Evolutionary conservation across 208 protist species (phyloP), one percentile per base, ranked within the genome.

Genomic region (Trypanosoma platydactyli): DNA sequence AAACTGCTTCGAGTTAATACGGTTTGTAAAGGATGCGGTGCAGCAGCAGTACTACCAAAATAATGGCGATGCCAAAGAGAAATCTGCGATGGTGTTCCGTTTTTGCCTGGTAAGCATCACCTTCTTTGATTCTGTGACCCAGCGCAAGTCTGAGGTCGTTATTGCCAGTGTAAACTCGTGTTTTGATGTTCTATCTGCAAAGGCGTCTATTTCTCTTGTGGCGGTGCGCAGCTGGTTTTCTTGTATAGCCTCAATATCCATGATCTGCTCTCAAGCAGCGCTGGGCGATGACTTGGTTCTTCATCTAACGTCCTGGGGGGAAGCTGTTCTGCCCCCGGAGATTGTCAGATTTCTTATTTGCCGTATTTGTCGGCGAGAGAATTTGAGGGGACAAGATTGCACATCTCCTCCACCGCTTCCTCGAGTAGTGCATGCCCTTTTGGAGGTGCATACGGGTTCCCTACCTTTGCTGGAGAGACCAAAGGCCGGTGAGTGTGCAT

Each of bases 21-120:
- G 48, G 22, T 69, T 69, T 60, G 45, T 69, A 33, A 57, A 3
- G 5, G 33, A 38, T 38, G 33, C 33, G 9, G 5, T 38, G 9
- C 5, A 38, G 33, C 33, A 11, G 33, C 33, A 38, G 33, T 3
- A 38, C 33, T 38, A 55, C 18, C 18, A 38, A 20, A 29, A n/a
- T 25, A 12, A 54, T 30, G 20, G 0, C 22, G 30, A 61, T 22
- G 22, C 3, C 11, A 3, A 30, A 12, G 20, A 42, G 16, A 11
- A 25, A 46, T 9, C 33, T 38, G 5, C 22, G 20, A 35, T 42
- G 22, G 24, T 22, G 29, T 69, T 69, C 29, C 35, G 20, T 6
- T 68, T 68, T 68, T 35, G 15, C 52, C 44, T 69, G 4, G 53
- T 69, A 33, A 69, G 64, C 42, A n/a, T 69, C 25, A 55, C 64